A percentile compares a stretch with the other conserved stretches of the same genome.
phyloP scores from a whole-genome alignment of 306 rosid species.

The Cucurbita pepo region DNA sequence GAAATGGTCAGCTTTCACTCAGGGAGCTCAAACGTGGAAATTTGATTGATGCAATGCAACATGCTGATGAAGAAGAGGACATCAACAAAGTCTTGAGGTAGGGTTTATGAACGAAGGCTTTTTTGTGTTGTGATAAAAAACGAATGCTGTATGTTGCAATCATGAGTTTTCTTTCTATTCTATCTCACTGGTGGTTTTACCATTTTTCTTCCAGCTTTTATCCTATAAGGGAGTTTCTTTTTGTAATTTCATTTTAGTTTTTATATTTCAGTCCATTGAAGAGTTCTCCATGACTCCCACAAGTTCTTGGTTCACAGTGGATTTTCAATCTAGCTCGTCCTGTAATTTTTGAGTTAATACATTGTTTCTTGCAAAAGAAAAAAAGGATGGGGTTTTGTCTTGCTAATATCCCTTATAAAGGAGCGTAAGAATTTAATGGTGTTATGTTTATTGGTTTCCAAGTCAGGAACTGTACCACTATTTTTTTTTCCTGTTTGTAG shows the following conservation, averaged over 20 bases:
- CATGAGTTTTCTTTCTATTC: neutral
- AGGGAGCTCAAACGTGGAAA: conserved; percentile 95
- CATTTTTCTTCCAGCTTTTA: neutral
- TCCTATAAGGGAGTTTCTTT: neutral
- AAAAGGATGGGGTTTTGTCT: neutral
- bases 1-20: conserved; percentile 75
- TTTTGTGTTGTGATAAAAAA: too few species aligned
- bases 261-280: neutral
- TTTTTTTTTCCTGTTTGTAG: neutral
- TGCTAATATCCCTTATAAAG: neutral
- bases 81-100: conserved; percentile 98
- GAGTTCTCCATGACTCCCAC: neutral
- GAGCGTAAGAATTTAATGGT: neutral
- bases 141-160: too few species aligned
- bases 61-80: conserved; percentile 98
- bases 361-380: neutral
- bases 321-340: neutral
- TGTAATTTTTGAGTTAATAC: neutral
- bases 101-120: neutral
- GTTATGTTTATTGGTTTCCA: neutral
- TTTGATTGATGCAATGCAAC: conserved; percentile 95
- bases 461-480: neutral
- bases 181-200: neutral
- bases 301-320: neutral
- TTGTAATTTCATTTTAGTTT: neutral